Base-by-base conservation (phyloP, 2,329 filamentous ascomycete species). In the Aspergillus thermomutatus region DNA sequence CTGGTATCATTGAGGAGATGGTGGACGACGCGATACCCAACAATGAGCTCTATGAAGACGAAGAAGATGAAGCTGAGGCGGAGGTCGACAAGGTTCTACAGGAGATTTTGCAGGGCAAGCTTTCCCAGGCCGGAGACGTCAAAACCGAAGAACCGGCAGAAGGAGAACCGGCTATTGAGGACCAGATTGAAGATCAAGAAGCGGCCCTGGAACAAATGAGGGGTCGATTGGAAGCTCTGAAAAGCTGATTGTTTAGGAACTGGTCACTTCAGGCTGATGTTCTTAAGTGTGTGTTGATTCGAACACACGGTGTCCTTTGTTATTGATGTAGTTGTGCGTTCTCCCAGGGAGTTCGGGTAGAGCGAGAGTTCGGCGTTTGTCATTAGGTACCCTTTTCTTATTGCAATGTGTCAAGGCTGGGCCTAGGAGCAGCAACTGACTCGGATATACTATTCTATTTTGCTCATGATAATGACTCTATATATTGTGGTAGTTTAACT, bases 1-100 rank as follows among this genome's bases (percentile, higher is more conserved):
- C 94, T 2, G 94, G 93, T 17, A 93, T 99, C 63, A 96, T 97
- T 59, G 93, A 97, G 80, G 94, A 99, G 79, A 97, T 97, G 90
- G 87, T 96, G 4, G 90, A 88, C 49, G 93, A 97, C 72, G 87
- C 83, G 46, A 78, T 97, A 63, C 91, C 92, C n/a, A 80, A 84
- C 59, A 83, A 87, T 62, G 87, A 92, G 56, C 76, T 87, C 52
- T 79, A 91, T 51, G 87, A 88, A 64, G 80, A 85, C 53, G 84
- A 90, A 56, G 86, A 90, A 57, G 90, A 86, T 57, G 90, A 92
- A 66, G 89, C 87, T 5, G 88, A 91, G 73, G 87, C 83, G 21
- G 93, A 97, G 80, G 91, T 97, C 9, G 92, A 97, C 69, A 95
- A 93, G 82, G 88, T 97, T 11, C 80, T 99, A 26, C 88, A 90